A percentile compares a stretch with the other conserved stretches of the same genome.
Conservation (phyloP, 2,329 filamentous ascomycete species). For the Huntiella bhutanensis region DNA sequence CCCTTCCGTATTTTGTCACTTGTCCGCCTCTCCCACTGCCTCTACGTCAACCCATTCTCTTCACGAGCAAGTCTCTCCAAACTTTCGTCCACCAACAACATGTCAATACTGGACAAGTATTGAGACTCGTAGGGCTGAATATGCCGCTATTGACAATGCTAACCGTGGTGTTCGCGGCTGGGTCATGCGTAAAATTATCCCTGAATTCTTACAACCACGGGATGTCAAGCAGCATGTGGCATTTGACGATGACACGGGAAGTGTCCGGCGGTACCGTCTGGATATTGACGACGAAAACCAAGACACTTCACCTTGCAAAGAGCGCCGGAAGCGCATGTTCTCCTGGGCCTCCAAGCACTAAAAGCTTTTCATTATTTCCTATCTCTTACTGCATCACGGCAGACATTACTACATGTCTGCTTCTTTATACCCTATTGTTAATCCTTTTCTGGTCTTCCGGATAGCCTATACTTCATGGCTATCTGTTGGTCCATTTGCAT, state of each 20-base stretch:
- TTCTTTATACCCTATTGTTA: slow-evolving; percentile 1
- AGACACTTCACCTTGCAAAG: neutral
- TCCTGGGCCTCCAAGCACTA: slow-evolving; percentile 5
- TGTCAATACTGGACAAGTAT: slow-evolving; percentile 51
- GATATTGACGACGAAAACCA: slow-evolving; percentile 30
- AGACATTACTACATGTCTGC: too few species aligned
- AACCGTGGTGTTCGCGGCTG: slow-evolving; percentile 41
- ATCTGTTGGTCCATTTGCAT: too few species aligned
- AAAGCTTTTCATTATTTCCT: neutral
- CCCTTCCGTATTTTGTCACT: neutral
- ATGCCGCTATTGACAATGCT: slow-evolving; percentile 46
- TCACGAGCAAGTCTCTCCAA: neutral
- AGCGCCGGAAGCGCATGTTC: slow-evolving; percentile 6
- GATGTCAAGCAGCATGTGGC: slow-evolving; percentile 28
- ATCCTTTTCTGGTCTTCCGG: too few species aligned
- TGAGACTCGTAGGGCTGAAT: slow-evolving; percentile 41
- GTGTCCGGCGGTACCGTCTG: slow-evolving; percentile 42
- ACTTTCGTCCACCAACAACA: slow-evolving; percentile 26
- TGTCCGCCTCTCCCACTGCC: neutral
- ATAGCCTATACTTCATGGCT: too few species aligned
- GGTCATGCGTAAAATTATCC: slow-evolving; percentile 36
- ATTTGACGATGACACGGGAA: slow-evolving; percentile 44
- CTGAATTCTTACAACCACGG: slow-evolving; percentile 39
- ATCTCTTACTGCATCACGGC: too few species aligned
- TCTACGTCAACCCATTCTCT: neutral